A percentile compares a stretch with the other conserved stretches of the same genome.
Evolutionary conservation across 306 rosid genomes (phyloP).

Genomic region (Purshia tridentata): DNA sequence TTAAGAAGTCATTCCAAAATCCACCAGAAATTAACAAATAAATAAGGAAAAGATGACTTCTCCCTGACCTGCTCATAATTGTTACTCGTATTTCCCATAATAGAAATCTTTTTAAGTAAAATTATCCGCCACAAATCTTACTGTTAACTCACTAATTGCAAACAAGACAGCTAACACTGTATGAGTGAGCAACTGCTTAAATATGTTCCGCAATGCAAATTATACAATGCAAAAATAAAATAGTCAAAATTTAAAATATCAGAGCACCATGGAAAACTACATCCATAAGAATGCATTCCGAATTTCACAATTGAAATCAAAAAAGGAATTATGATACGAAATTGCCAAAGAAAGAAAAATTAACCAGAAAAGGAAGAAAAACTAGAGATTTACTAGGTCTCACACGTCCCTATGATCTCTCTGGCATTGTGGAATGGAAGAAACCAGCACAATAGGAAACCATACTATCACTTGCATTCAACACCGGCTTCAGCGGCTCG

Average conservation of each 20-base stretch:
- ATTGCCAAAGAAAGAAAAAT: conserved; percentile 37
- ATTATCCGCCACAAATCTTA: neutral
- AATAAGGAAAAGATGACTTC: conserved; percentile 4
- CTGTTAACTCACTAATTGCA: neutral
- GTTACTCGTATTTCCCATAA: conserved; percentile 1
- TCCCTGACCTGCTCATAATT: neutral
- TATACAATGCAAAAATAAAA: conserved; percentile 25
- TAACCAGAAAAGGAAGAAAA: conserved; percentile 39
- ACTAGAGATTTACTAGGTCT: conserved; percentile 46
- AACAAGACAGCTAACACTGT: neutral
- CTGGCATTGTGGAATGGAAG: conserved; percentile 36
- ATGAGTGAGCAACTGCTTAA: conserved; percentile 12
- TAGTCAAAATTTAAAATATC: conserved; percentile 30
- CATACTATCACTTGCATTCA: conserved; percentile 66
- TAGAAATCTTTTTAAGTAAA: neutral
- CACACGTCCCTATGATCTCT: conserved; percentile 32
- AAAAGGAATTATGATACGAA: conserved; percentile 34
- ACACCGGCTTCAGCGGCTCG: conserved; percentile 93
- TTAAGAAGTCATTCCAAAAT: neutral
- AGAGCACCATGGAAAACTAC: conserved; percentile 40
- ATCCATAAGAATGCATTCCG: conserved; percentile 45
- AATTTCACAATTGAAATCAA: conserved; percentile 42
- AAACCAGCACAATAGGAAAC: conserved; percentile 33
- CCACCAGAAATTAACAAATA: neutral
- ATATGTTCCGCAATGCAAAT: conserved; percentile 13